Conservation (phyloP, 495 filamentous ascomycete genomes). For the Penicillium riverlandense region DNA sequence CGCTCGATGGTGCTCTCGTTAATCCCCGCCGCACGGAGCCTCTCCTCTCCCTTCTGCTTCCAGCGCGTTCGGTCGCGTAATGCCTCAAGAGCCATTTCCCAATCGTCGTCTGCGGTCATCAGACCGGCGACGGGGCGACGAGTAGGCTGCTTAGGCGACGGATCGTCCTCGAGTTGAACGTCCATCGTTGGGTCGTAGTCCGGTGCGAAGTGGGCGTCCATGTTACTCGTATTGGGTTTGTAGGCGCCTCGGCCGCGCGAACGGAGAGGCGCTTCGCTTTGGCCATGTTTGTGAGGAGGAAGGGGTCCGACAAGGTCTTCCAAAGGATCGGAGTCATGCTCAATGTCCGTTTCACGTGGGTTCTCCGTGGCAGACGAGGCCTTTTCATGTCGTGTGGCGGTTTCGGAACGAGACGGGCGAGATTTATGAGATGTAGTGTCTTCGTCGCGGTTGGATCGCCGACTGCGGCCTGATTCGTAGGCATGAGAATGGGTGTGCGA, state of each 20-base stretch:
- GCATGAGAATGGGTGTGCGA: conserved; percentile 26
- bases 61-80: conserved; percentile 75
- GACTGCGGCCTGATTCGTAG: conserved; percentile 2
- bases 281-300: conserved; percentile 44
- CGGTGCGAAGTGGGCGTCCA: conserved; percentile 72
- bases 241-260: conserved; percentile 73
- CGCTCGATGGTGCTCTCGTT: conserved; percentile 66
- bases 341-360: conserved; percentile 3
- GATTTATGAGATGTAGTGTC: conserved; percentile 5
- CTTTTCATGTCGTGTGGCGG: neutral
- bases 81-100: conserved; percentile 78
- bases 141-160: conserved; percentile 13
- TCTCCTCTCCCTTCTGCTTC: conserved; percentile 70
- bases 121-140: conserved; percentile 33
- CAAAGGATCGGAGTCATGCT: conserved; percentile 63
- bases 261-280: conserved; percentile 29
- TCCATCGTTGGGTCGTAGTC: conserved; percentile 74
- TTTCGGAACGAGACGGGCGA: conserved; percentile 2
- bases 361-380: neutral
- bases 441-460: conserved; percentile 1
- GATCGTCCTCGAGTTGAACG: conserved; percentile 47
- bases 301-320: conserved; percentile 76
- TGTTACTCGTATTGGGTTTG: conserved; percentile 49
- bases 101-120: conserved; percentile 56
- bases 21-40: conserved; percentile 73